Conservation (phyloP, 106 monocot genomes). For the Apostasia shenzhenica region DNA sequence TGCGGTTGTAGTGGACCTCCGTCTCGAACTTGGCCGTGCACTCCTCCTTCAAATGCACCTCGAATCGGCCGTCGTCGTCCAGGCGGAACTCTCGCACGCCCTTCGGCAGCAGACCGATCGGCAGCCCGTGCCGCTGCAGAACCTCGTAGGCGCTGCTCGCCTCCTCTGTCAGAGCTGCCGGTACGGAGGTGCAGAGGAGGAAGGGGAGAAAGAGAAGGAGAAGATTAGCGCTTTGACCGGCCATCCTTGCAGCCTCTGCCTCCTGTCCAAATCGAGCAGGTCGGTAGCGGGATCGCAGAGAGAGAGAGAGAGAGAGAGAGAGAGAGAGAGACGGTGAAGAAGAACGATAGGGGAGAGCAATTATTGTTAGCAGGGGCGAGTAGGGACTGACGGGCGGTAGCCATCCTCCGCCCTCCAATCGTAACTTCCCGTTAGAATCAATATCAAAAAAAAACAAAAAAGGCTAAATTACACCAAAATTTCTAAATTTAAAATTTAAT, state of each 20-base stretch:
- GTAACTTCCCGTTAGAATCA: too few species aligned
- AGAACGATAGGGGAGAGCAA: not conserved
- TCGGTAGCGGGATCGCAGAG: too few species aligned
- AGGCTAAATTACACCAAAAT: too few species aligned
- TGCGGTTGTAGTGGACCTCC: constrained; percentile 32
- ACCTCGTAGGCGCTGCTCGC: constrained; percentile 26
- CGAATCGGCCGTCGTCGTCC: constrained; percentile 29
- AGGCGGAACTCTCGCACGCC: constrained; percentile 23
- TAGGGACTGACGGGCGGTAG: not conserved
- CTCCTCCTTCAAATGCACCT: constrained; percentile 15
- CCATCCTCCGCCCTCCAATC: too few species aligned
- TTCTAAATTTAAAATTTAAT: too few species aligned
- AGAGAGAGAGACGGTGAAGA: not conserved
- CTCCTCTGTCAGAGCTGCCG: not conserved
- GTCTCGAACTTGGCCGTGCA: constrained; percentile 60
- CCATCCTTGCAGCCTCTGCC: not conserved
- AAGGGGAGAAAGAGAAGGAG: not conserved
- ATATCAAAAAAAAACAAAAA: too few species aligned
- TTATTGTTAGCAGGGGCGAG: constrained; percentile 3
- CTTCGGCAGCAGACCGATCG: constrained; percentile 38
- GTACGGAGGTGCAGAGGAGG: too few species aligned
- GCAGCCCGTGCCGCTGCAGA: constrained; percentile 32
- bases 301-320: constrained; percentile 8
- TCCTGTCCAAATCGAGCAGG: not conserved
- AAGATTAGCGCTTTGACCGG: not conserved